Conservation (phyloP, 805 yeast species). For the Saturnispora gosingensis region DNA sequence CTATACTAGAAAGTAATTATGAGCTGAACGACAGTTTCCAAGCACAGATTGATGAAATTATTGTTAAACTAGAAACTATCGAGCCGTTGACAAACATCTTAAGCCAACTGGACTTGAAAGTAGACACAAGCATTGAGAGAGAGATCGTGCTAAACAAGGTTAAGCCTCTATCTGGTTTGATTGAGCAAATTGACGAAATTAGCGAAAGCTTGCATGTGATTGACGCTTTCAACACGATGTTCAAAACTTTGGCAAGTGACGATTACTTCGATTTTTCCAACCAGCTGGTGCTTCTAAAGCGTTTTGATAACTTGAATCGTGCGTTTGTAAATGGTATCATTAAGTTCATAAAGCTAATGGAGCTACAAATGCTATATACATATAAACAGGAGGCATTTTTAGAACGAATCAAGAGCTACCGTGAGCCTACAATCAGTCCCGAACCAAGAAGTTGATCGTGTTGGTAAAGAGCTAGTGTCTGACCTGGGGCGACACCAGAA, state of each 20-base stretch:
- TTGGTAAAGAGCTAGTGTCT: conserved; percentile 65
- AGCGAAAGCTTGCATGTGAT: not conserved
- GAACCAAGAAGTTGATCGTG: conserved; percentile 62
- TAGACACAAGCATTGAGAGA: not conserved
- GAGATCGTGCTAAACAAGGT: not conserved
- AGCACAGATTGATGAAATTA: not conserved
- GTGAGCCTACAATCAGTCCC: conserved; percentile 30
- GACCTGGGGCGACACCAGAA: conserved; percentile 87
- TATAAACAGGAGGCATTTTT: conserved; percentile 13
- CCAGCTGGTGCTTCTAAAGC: not conserved
- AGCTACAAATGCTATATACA: conserved; percentile 13
- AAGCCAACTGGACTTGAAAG: not conserved
- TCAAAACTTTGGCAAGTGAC: not conserved
- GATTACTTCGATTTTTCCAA: not conserved
- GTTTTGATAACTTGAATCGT: not conserved
- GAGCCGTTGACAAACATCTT: not conserved
- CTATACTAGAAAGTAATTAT: not conserved
- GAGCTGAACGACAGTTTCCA: not conserved
- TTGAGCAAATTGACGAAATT: not conserved
- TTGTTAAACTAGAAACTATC: not conserved
- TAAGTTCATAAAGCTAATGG: conserved; percentile 14
- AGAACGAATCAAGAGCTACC: not conserved
- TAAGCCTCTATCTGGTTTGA: not conserved
- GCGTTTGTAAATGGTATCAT: not conserved
- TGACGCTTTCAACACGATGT: not conserved